Evolutionary conservation across 108 stramenopile genomes (phyloP).

Genomic region (Fragilaria radians): DNA sequence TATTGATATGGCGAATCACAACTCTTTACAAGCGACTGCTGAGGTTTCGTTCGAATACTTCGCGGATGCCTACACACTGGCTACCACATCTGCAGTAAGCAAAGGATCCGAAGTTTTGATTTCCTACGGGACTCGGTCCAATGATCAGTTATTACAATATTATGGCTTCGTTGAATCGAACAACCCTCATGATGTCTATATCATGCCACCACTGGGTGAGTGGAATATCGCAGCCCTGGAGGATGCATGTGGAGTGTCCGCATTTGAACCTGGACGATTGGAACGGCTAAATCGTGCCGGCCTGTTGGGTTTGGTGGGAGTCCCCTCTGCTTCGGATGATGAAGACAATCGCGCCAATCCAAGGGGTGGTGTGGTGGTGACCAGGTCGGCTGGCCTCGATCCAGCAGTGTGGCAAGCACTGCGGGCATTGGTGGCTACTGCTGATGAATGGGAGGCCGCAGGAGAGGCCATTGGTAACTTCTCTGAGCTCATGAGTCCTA

Average conservation of each 20-base stretch:
- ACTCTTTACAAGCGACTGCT: slow-evolving; percentile 39
- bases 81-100: slow-evolving; percentile 16
- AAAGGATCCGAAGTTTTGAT: slow-evolving; percentile 57
- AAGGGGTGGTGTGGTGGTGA: slow-evolving; percentile 71
- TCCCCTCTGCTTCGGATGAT: slow-evolving; percentile 5
- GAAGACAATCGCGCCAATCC: slow-evolving; percentile 44
- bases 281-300: slow-evolving; percentile 73
- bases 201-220: slow-evolving; percentile 78
- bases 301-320: slow-evolving; percentile 41
- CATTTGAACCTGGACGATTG: slow-evolving; percentile 61
- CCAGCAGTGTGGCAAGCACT: slow-evolving; percentile 78
- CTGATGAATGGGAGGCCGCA: slow-evolving; percentile 65
- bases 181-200: slow-evolving; percentile 85
- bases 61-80: slow-evolving; percentile 72
- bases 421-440: slow-evolving; percentile 65
- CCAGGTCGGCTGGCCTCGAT: slow-evolving; percentile 66
- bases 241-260: slow-evolving; percentile 48
- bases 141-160: slow-evolving; percentile 88
- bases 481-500: slow-evolving; percentile 37
- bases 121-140: slow-evolving; percentile 82
- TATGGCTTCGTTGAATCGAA: slow-evolving; percentile 91
- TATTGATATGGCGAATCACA: slow-evolving; percentile 87
- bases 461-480: slow-evolving; percentile 81
- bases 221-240: slow-evolving; percentile 79
- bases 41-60: slow-evolving; percentile 88